Evolutionary conservation across 2,329 filamentous ascomycete species (phyloP), one percentile per base, ranked within the genome.

Genomic region (Pyrenophora seminiperda): DNA sequence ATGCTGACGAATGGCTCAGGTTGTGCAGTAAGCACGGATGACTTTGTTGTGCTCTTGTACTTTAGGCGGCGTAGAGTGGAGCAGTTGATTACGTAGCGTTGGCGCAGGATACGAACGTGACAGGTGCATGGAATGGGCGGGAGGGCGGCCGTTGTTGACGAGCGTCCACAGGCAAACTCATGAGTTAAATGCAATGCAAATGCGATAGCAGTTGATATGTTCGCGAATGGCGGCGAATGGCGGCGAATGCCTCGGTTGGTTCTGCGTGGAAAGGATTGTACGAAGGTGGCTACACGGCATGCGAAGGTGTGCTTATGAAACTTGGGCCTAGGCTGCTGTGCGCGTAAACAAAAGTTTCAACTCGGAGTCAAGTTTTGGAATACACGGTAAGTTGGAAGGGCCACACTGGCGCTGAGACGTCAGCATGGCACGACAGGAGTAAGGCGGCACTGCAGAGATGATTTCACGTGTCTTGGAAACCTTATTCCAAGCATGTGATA

Each of bases 11-110:
- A 18, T 7, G 14, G 36, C n/a, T 7, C 53, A 72, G 71, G 71
- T 73, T 58, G 70, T 73, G 53, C 68, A 71, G 62, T 73, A 69
- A 60, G 57, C 39, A 53, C 29, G 17, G 29, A 34, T 15, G 15
- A 31, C 13, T 6, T n/a, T n/a, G 20, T 13, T 41, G 19, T 24
- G 32, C n/a, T 38, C 31, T 41, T 51, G 48, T 45, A 41, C 24
- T 45, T 45, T 30, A 40, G 14, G 43, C 31, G 52, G 43, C 29
- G 40, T 24, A 36, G 29, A 33, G 14, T 29, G 38, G 22, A n/a
- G 17, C 29, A 19, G 27, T 31, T 31, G 38, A 41, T 41, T 36
- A 34, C 10, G 32, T 15, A 32, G 47, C 15, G 20, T 42, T 40
- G 43, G 32, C 24, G 38, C 11, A 38, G 29, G 31, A 42, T 30